phyloP scores from a whole-genome alignment of 345 rosid genomes.

The Ceriops decandra region DNA sequence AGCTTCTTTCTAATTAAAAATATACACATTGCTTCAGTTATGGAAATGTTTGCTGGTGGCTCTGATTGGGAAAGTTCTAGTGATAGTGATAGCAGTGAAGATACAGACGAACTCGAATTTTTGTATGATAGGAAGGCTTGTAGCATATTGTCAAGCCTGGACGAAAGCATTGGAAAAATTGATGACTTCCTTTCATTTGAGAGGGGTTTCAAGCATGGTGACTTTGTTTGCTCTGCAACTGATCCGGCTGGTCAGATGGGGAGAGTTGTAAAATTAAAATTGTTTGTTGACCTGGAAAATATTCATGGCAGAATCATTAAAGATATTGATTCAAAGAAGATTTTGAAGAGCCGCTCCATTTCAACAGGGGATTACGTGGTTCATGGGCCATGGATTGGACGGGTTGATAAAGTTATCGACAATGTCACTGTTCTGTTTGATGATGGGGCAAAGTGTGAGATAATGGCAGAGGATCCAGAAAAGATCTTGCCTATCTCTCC shows the following conservation, averaged over 20 bases:
- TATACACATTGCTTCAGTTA: constrained; percentile 31
- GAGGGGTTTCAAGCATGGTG: constrained; percentile 66
- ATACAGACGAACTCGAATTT: constrained; percentile 55
- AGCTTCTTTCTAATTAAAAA: constrained; percentile 12
- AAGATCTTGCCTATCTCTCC: constrained; percentile 56
- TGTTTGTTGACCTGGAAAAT: constrained; percentile 65
- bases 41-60: constrained; percentile 60
- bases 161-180: constrained; percentile 78
- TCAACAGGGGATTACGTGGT: constrained; percentile 75
- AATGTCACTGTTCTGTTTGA: constrained; percentile 56
- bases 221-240: constrained; percentile 55
- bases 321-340: constrained; percentile 55
- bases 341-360: constrained; percentile 55
- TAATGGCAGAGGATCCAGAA: constrained; percentile 51
- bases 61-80: constrained; percentile 91
- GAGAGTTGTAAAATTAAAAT: constrained; percentile 50
- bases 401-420: constrained; percentile 62
- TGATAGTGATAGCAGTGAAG: constrained; percentile 76
- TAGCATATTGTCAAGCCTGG: constrained; percentile 71
- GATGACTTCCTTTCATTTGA: constrained; percentile 89
- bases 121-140: constrained; percentile 57
- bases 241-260: constrained; percentile 85
- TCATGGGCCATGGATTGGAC: constrained; percentile 78
- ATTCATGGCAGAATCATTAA: constrained; percentile 46
- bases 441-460: constrained; percentile 67